phyloP scores from a whole-genome alignment of 768 basidiomycete species.

The Boletellus ananas region DNA sequence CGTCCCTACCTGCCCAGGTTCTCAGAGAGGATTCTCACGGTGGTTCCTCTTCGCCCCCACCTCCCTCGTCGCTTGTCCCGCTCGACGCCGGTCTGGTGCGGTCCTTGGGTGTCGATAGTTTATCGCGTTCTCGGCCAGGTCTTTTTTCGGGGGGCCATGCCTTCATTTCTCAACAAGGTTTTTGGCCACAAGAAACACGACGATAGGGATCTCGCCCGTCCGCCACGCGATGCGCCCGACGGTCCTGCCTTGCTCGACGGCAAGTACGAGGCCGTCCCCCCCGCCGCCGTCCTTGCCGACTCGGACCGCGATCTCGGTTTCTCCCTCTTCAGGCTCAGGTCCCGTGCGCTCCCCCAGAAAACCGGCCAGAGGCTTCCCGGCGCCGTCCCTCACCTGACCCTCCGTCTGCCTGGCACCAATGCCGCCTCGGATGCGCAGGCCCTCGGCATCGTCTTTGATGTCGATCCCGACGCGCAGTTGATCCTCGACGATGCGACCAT shows the following conservation, averaged over 20 bases:
- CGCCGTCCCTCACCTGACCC: constrained; percentile 53
- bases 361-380: constrained; percentile 32
- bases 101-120: background rate
- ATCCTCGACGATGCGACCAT: constrained; percentile 52
- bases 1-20: too few relatives aligned
- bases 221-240: constrained; percentile 35
- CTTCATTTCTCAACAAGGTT: constrained; percentile 75
- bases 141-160: too few relatives aligned
- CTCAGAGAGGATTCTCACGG: constrained; percentile 20
- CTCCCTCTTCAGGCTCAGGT: constrained; percentile 49
- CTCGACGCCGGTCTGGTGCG: constrained; percentile 3
- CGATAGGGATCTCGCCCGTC: constrained; percentile 37
- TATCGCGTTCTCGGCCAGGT: too few relatives aligned
- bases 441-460: constrained; percentile 58
- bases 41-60: background rate
- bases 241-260: constrained; percentile 60
- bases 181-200: constrained; percentile 71
- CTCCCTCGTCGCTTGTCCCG: background rate
- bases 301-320: constrained; percentile 43
- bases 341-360: constrained; percentile 36
- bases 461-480: constrained; percentile 46
- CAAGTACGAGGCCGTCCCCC: constrained; percentile 69
- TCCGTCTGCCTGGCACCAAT: constrained; percentile 56
- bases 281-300: constrained; percentile 19
- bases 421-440: constrained; percentile 44